Conservation (phyloP, 345 rosid genomes). For the Crucihimalaya himalaica region DNA sequence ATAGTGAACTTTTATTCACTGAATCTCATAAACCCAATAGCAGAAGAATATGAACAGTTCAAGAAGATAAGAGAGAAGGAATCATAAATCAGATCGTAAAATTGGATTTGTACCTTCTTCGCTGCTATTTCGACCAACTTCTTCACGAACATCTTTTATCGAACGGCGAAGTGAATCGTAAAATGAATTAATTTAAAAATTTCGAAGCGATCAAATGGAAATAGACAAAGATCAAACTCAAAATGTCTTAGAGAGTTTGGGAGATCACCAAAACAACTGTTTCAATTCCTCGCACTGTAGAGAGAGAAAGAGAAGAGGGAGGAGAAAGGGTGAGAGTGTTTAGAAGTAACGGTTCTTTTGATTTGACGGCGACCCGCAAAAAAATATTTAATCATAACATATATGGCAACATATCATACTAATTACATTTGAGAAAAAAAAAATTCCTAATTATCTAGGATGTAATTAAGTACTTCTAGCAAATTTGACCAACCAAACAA, state of each 20-base stretch:
- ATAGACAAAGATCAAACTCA: background rate
- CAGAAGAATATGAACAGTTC: conserved; percentile 30
- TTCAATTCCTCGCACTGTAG: background rate
- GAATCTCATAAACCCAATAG: conserved; percentile 16
- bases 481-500: background rate
- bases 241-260: background rate
- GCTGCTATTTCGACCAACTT: conserved; percentile 41
- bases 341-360: conserved; percentile 40
- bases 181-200: background rate
- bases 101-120: conserved; percentile 33
- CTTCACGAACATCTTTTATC: conserved; percentile 41
- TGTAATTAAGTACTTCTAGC: background rate
- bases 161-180: conserved; percentile 8
- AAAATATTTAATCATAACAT: background rate
- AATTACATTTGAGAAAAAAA: background rate
- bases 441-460: background rate
- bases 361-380: conserved; percentile 6
- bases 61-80: background rate
- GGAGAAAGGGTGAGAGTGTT: conserved; percentile 13
- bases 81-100: background rate
- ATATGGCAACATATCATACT: conserved; percentile 11
- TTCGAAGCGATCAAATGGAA: background rate
- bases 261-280: conserved; percentile 1
- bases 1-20: background rate
- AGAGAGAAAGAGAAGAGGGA: conserved; percentile 10